phyloP scores from a whole-genome alignment of 2,329 filamentous ascomycete genomes.

The Lachnellula occidentalis region DNA sequence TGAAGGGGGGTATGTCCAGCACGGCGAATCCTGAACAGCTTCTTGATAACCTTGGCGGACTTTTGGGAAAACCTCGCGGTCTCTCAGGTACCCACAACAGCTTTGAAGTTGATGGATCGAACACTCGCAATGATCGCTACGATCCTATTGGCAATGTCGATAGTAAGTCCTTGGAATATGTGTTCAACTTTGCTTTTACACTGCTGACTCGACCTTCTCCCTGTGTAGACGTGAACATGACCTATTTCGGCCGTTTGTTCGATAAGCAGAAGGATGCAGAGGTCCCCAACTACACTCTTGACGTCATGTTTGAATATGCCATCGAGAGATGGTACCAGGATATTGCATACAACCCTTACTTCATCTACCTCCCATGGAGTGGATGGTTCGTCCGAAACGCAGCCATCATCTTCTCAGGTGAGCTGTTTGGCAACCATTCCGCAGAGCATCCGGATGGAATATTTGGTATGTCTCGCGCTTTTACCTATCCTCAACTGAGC shows the following conservation, averaged over 20 bases:
- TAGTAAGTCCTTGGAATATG: too few relatives aligned
- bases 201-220: too few relatives aligned
- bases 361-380: slow-evolving; percentile 26
- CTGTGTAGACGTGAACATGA: too few relatives aligned
- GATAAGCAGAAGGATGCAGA: background rate
- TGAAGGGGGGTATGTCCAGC: too few relatives aligned
- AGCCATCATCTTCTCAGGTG: slow-evolving; percentile 22
- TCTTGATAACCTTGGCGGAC: slow-evolving; percentile 20
- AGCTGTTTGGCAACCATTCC: slow-evolving; percentile 14
- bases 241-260: background rate
- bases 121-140: slow-evolving; percentile 43
- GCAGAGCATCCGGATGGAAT: background rate
- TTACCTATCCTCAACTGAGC: too few relatives aligned
- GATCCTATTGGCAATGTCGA: too few relatives aligned
- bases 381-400: slow-evolving; percentile 23
- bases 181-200: too few relatives aligned
- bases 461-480: background rate
- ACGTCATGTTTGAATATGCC: background rate
- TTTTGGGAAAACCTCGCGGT: slow-evolving; percentile 37
- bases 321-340: slow-evolving; percentile 21
- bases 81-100: slow-evolving; percentile 45
- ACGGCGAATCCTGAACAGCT: background rate
- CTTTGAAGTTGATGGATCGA: slow-evolving; percentile 47
- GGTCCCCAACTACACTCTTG: background rate
- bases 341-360: slow-evolving; percentile 28